Evolutionary conservation across 768 basidiomycete genomes (phyloP), one percentile per base, ranked within the genome.

Genomic region (Mycena latifolia): DNA sequence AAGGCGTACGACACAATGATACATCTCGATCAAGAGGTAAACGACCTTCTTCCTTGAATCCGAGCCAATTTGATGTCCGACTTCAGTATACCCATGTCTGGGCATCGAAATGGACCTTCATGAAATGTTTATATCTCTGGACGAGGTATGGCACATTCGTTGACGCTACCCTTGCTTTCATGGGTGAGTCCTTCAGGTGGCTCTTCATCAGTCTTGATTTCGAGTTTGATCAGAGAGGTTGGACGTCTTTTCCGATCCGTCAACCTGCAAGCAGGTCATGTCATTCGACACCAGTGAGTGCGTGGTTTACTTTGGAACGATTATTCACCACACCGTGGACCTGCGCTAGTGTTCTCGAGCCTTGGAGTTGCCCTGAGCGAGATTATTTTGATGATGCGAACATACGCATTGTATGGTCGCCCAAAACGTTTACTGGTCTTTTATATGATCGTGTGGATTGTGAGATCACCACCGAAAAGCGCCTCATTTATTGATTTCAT

Each of bases 111-210:
- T 43, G 41, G 41, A 43, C 4, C 10, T 20, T 43, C 3, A 43
- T 43, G 1, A 43, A 43, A 12, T 43, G 18, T n/a, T n/a, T 43
- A 10, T 43, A 43, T 10, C 41, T 43, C 41, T 43, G 41, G 41
- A 43, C 41, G 20, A 58, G 25, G n/a, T 58, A 58, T 10, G 28
- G 39, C 39, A 31, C 50, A 2, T 51, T 51, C 50, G 31, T 51
- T 20, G 50, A 51, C 50, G 20, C 50, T 17, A 31, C 31, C 4
- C 3, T 51, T 31, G 50, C 50, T 51, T 2, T 31, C 3, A 6
- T 14, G 20, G 50, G 50, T 51, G n/a, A 25, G 6, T 33, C 11
- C 31, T 33, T 33, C 7, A 18, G 9, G 12, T 27, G 24, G 4
- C 12, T 25, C 12, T 5, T 10, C 2, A 25, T 47, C 3, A n/a